Evolutionary conservation across 495 filamentous ascomycete genomes (phyloP), one percentile per base, ranked within the genome.

Genomic region (Neurospora sp.): DNA sequence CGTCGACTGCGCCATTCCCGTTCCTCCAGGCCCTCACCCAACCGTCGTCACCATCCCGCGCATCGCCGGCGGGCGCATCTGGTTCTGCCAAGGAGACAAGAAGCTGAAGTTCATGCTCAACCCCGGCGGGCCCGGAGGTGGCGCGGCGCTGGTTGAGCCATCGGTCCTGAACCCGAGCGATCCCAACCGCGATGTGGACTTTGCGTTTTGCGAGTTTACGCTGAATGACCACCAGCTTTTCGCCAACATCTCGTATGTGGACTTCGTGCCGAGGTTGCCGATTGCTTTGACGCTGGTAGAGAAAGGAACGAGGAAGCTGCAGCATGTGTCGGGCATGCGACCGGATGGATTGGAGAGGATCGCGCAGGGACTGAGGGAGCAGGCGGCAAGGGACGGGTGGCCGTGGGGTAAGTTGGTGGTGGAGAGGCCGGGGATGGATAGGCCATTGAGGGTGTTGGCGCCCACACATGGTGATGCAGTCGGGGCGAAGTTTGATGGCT

Each of bases 141-240:
- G 74, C 22, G 88, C 92, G 1, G 90, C 88, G 0, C 84, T 94
- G 3, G 92, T 94, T 41, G 92, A 93, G 78, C 92, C 92, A 5
- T 91, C 89, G 7, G 88, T 92, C 16, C 86, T 90, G 17, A 94
- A 94, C 76, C 87, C 87, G 0, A 84, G 83, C 12, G 92, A 94
- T 74, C 85, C 88, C 0, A 94, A 94, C 75, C 85, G 86, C 71
- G 82, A 86, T 45, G 83, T 88, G 22, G 82, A 84, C 74, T 94
- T 92, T 85, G 85, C 84, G 61, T 94, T 94, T 78, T 87, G 85
- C 82, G 92, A 94, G 78, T 93, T 94, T 79, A 94, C 92, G 0
- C 89, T 88, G 78, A 91, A 92, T 78, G 78, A 78, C 70, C 80
- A 81, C 39, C 90, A 93, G 83, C 84, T 94, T 8, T 94, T 91